These are phyloP conservation scores for Brassica hybrid DNA, from an alignment of 441 rosid species.

Conservation along the genomic window DNA sequence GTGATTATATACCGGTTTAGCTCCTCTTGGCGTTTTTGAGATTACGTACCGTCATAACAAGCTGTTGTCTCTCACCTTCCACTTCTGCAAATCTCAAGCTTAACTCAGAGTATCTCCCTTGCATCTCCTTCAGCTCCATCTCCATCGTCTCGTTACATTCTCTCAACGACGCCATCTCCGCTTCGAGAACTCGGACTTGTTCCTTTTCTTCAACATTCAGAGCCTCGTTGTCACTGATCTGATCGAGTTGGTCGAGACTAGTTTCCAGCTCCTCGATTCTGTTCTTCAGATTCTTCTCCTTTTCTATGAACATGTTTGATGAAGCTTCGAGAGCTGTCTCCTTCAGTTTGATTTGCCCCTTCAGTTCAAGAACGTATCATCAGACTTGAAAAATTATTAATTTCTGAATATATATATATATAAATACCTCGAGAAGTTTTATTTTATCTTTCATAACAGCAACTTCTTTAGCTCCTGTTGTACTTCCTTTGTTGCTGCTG, in stretches of 20 bases:
- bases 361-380: constrained; percentile 7
- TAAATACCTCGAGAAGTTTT: constrained; percentile 72
- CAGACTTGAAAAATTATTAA: background rate
- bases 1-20: constrained; percentile 33
- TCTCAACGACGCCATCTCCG: constrained; percentile 53
- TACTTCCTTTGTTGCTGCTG: constrained; percentile 54
- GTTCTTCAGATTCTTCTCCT: constrained; percentile 60
- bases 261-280: constrained; percentile 68
- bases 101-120: constrained; percentile 76
- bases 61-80: constrained; percentile 93
- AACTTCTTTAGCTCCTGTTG: constrained; percentile 58
- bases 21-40: constrained; percentile 59
- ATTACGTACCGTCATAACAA: constrained; percentile 72
- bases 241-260: constrained; percentile 31
- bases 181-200: constrained; percentile 28
- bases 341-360: constrained; percentile 72
- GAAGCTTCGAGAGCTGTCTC: constrained; percentile 74
- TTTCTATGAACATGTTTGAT: constrained; percentile 54
- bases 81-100: constrained; percentile 92
- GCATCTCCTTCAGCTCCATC: constrained; percentile 78
- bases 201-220: constrained; percentile 12
- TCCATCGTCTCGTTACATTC: constrained; percentile 68
- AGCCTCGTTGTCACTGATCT: constrained; percentile 18
- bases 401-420: background rate
- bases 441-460: constrained; percentile 66